Evolutionary conservation across 768 basidiomycete species (phyloP), one percentile per base, ranked within the genome.

Genomic region (Ephemerocybe angulata): DNA sequence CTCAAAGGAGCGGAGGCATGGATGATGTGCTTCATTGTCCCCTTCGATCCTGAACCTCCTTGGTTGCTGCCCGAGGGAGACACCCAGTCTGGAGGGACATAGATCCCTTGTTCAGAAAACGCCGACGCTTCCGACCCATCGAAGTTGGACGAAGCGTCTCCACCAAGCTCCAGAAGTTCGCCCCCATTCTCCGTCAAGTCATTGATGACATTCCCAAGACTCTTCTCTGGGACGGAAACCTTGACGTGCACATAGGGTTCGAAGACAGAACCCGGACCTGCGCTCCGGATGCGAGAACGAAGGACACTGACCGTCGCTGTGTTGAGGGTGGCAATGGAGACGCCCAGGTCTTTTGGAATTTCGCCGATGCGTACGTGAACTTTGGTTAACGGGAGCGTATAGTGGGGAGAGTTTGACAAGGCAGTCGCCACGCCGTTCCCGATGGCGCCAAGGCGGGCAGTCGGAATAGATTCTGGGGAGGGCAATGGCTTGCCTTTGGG

Each of bases 171-270:
- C 22, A 84, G 68, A 11, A 94, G 73, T 64, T 92, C 89, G n/a
- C 88, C 90, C 1, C 84, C 83, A 56, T 86, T 81, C 65, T 93
- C 90, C 10, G 87, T 88, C n/a, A 94, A 71, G 62, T 94, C 92
- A 63, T 86, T 90, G 43, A 92, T 81, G 21, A 89, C 83, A 62
- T 84, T 88, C 22, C 92, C 90, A 2, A 93, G 72, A 54, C 75
- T 76, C 55, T 85, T 82, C 58, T 87, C 86, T 24, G 76, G 74
- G 6, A 90, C 82, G 15, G 80, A 81, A 43, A 90, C 76, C 60
- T 85, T 90, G 59, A 92, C 72, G 28, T 72, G 71, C 24, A 90
- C 77, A 59, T 82, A 93, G 10, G 93, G 91, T 64, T 94, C 92
- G 67, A 92, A 76, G 40, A 94, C 68, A 3, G 87, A 77, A 1